Evolutionary conservation across 139 green algal species (phyloP).

Genomic region (Chlamydomonas sphaeroides): DNA sequence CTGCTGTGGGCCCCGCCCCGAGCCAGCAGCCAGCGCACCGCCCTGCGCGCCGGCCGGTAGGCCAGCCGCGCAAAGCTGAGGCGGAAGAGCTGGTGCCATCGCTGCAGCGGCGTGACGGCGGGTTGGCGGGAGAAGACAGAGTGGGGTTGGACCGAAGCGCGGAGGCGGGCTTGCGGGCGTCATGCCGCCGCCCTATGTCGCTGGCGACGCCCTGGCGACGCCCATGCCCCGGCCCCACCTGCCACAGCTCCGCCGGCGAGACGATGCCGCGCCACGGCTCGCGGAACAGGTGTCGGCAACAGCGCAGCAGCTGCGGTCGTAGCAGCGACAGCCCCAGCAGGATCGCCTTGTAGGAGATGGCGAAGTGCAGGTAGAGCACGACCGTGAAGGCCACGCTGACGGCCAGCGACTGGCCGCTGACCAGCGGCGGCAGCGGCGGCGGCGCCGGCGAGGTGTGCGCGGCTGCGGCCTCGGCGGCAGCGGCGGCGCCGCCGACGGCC

Average conservation of each 20-base stretch:
- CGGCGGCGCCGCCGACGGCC: background rate
- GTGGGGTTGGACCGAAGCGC: no score
- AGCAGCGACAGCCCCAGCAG: background rate
- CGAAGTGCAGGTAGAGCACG: conserved; percentile 28
- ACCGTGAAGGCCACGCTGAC: background rate
- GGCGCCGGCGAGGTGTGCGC: no score
- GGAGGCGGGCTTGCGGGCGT: no score
- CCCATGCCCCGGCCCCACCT: no score
- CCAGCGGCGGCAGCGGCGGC: background rate
- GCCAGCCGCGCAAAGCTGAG: conserved; percentile 16
- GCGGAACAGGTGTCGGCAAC: conserved; percentile 9
- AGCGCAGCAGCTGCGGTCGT: background rate
- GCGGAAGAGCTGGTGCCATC: conserved; percentile 38
- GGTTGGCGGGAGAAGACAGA: no score
- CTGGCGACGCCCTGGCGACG: no score
- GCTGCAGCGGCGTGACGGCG: no score
- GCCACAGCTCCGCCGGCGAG: conserved; percentile 16
- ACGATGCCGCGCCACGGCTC: conserved; percentile 5
- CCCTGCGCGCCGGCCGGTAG: conserved; percentile 12
- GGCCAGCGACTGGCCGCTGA: background rate
- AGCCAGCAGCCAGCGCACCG: background rate
- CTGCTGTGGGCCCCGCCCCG: no score
- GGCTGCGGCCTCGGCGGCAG: no score
- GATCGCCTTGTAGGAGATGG: background rate
- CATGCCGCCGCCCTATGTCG: no score